Evolutionary conservation across 805 yeast species (phyloP), one percentile per base, ranked within the genome.

Genomic region (Ogataea nitratoaversa): DNA sequence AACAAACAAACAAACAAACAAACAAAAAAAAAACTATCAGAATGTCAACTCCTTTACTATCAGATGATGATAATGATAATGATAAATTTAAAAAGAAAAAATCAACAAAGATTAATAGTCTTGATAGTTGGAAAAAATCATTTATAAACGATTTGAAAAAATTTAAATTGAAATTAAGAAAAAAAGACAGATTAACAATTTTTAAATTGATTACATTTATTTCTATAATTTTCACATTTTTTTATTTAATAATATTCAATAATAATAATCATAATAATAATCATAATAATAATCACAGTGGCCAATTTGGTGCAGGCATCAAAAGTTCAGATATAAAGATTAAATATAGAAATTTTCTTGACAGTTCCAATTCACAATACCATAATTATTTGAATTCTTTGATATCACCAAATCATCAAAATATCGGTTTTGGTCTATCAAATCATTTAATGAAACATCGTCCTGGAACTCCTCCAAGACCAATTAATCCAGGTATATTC

Each of bases 381-480:
- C 62, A 59, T 37, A 47, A 53, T 4, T 47, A 43, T 31, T 39
- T 60, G 18, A 60, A 60, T 25, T 37, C 43, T 13, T 49, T 48
- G 37, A 42, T 60, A 11, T 41, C 57, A 3, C 44, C 45, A 9
- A 40, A 50, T n/a, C 54, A 51, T 27, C 52, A 49, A 22, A 48
- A 50, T 23, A 37, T 49, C 27, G 61, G 60, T 4, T 54, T 56
- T 38, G 58, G 57, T 2, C 38, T 34, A 13, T 46, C 49, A 1
- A 41, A 52, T 5, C 30, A 39, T 16, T 40, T 36, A 28, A 45
- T 44, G 23, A 46, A 43, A 25, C 53, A 46, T 24, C 53, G 44
- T 23, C 56, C 56, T 4, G 66, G 66, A 4, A 41, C 53, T 4
- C 63, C 63, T 11, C 60, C 60, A 11, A 30, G 46, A 2, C 50